These are phyloP conservation scores for Leccinum longicurvipes DNA, from an alignment of 768 basidiomycete species.

Conservation along the genomic window DNA sequence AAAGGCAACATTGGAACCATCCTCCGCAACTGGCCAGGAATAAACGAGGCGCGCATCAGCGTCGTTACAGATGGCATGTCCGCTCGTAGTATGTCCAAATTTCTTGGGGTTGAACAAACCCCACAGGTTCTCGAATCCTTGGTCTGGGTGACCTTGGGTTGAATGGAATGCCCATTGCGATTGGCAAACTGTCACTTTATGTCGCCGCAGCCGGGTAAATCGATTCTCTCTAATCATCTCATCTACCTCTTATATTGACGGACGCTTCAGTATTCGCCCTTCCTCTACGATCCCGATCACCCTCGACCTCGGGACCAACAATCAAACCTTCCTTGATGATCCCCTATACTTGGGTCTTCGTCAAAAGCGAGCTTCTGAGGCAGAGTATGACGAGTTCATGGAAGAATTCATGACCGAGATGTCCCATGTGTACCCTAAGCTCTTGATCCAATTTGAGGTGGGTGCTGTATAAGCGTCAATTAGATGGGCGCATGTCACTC, in stretches of 20 bases:
- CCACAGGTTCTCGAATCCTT: slow-evolving; percentile 76
- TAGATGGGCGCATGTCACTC: neutral
- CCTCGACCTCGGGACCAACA: slow-evolving; percentile 90
- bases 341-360: slow-evolving; percentile 88
- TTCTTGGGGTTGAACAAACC: slow-evolving; percentile 1
- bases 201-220: slow-evolving; percentile 83
- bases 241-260: neutral
- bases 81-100: neutral
- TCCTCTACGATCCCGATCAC: slow-evolving; percentile 78
- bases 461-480: slow-evolving; percentile 3
- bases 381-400: slow-evolving; percentile 79
- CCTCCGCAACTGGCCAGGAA: slow-evolving; percentile 67
- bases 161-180: slow-evolving; percentile 84
- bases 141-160: slow-evolving; percentile 83
- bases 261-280: slow-evolving; percentile 59
- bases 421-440: slow-evolving; percentile 66
- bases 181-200: slow-evolving; percentile 92
- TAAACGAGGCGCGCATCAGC: slow-evolving; percentile 77
- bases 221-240: neutral
- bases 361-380: slow-evolving; percentile 59
- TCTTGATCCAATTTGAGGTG: slow-evolving; percentile 84
- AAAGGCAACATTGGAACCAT: slow-evolving; percentile 74
- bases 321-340: slow-evolving; percentile 71
- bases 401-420: slow-evolving; percentile 92
- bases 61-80: slow-evolving; percentile 86